phyloP scores from a whole-genome alignment of 2,329 filamentous ascomycete species.

The Epichloe uncinata region DNA sequence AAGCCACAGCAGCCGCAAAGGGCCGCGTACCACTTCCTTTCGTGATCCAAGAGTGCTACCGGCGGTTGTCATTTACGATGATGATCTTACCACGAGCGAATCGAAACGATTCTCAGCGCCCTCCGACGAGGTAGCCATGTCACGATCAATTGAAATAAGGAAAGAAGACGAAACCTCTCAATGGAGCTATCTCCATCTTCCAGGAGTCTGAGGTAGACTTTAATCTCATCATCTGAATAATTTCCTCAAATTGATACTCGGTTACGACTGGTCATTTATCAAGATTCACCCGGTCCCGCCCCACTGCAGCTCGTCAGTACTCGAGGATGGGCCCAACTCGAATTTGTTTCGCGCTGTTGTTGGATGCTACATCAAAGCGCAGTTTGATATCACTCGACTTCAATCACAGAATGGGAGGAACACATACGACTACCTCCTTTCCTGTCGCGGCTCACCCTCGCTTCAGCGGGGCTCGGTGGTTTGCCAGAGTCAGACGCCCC shows the following conservation, averaged over 20 bases:
- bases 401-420: background rate
- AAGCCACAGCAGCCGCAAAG: constrained; percentile 2
- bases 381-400: background rate
- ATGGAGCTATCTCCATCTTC: constrained; percentile 24
- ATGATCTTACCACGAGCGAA: constrained; percentile 19
- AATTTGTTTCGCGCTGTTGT: background rate
- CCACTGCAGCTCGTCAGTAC: background rate
- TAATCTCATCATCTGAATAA: background rate
- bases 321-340: background rate
- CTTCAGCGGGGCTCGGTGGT: background rate
- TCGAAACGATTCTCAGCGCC: constrained; percentile 18
- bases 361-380: background rate
- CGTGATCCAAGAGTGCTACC: constrained; percentile 14
- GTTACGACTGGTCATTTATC: background rate
- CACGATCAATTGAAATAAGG: constrained; percentile 8
- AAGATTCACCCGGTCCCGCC: background rate
- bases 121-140: constrained; percentile 8
- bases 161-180: constrained; percentile 14
- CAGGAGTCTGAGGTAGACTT: constrained; percentile 18
- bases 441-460: background rate
- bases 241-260: background rate
- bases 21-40: constrained; percentile 8
- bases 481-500: background rate
- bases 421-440: background rate
- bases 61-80: constrained; percentile 24